Percentiles rank a stretch among this genome's conserved stretches.
phyloP scores from a whole-genome alignment of 2,329 filamentous ascomycete genomes.

The Colletotrichum theobromicola region DNA sequence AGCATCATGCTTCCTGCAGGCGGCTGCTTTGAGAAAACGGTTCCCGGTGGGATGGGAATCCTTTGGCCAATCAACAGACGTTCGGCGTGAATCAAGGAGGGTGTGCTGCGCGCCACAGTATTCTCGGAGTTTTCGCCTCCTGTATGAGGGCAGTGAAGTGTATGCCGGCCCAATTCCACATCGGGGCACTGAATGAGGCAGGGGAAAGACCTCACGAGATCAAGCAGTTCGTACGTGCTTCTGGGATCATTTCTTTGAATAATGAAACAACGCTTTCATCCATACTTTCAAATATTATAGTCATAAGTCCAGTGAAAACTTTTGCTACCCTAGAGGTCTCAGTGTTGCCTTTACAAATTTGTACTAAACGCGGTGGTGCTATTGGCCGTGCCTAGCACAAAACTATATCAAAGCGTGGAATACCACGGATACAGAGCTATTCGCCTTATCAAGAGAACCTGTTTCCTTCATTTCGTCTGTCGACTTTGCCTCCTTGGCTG shows the following conservation, averaged over 20 bases:
- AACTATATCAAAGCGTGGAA: background rate
- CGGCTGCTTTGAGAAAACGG: background rate
- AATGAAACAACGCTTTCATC: too few species aligned
- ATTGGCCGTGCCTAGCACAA: background rate
- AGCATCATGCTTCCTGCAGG: background rate
- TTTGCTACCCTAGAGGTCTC: too few species aligned
- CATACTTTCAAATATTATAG: too few species aligned
- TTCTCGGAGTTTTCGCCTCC: background rate
- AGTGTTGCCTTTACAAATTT: background rate
- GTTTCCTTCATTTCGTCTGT: background rate
- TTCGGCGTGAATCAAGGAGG: background rate
- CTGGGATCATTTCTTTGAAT: background rate
- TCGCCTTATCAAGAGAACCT: background rate
- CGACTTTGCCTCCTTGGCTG: background rate
- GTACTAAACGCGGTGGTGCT: background rate
- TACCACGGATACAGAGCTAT: rapidly evolving
- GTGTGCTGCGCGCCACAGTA: background rate
- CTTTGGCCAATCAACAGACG: background rate
- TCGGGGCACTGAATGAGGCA: background rate
- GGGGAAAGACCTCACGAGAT: background rate
- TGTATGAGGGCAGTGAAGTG: background rate
- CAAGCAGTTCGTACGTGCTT: background rate
- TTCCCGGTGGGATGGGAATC: background rate
- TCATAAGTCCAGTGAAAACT: too few species aligned
- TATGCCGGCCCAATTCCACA: background rate